Evolutionary conservation across 768 basidiomycete species (phyloP), one percentile per base, ranked within the genome.

Genomic region (Pisolithus albus): DNA sequence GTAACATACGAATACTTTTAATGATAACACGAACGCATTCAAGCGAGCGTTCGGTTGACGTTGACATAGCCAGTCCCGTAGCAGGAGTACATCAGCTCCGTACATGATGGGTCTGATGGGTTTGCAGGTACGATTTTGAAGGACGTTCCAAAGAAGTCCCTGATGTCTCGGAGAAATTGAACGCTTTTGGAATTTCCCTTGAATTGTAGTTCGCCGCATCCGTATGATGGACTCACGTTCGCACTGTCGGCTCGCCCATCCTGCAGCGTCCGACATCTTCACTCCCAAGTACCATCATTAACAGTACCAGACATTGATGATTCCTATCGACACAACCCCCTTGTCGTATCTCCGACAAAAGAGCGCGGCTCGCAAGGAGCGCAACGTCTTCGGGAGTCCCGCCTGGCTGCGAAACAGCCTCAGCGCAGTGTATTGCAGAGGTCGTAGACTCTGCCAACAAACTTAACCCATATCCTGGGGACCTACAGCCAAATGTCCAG

Each of bases 251-350:
- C 59, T 87, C 84, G 4, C 86, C 82, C 82, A 98, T 87, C 52
- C 81, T 75, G 71, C 89, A 92, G 54, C 88, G 81, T 1, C 92
- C 91, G 0, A 98, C 92, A 64, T 99, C 96, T 64, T 98, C 96
- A 54, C 91, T 94, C 8, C 96, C 96, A n/a, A 98, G 74, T 3
- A 88, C 86, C 91, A 99, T 94, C 75, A 92, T 78, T 34, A 95
- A 68, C 38, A 95, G 72, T 4, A 94, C 85, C 8, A 98, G 72
- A 44, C 75, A 78, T 68, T 99, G 96, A 63, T 94, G 92, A 56
- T 86, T 83, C 42, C 84, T 77, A 65, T 98, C 96, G 2, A 97
- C 80, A 62, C 95, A 97, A 4, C 96, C 94, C 1, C 94, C 92
- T 46, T 73, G 74, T 40, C 76, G 74, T 30, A 98, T 80, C 67